Conservation (phyloP, 139 green algal genomes). For the Coelastrella sp. region DNA sequence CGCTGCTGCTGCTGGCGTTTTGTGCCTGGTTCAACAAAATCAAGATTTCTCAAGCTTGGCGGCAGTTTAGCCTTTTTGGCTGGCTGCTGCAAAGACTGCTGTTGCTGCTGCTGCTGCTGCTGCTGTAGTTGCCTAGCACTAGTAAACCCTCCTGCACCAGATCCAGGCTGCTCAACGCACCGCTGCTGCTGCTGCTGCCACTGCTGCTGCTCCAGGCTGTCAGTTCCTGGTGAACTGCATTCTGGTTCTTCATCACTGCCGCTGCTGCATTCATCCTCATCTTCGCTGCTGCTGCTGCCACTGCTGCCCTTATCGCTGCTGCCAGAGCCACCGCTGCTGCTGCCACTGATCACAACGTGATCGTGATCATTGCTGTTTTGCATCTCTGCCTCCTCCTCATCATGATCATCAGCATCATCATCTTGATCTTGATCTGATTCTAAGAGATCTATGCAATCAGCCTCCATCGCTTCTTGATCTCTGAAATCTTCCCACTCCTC, state of each 20-base stretch:
- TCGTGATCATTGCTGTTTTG: background rate
- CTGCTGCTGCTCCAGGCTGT: constrained; percentile 18
- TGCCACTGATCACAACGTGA: background rate
- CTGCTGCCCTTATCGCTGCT: background rate
- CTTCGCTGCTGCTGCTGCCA: constrained; percentile 27
- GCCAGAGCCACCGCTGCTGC: background rate
- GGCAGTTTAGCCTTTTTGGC: no score
- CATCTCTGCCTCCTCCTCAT: no score
- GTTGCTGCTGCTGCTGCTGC: constrained; percentile 16
- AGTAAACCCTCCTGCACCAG: background rate
- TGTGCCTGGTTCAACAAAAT: background rate
- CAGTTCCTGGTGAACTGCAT: background rate
- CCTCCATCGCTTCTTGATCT: background rate
- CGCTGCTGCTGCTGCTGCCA: constrained; percentile 18
- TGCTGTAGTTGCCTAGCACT: background rate
- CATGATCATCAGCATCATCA: background rate
- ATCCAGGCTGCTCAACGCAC: no score
- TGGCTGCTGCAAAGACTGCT: background rate
- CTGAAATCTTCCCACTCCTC: background rate
- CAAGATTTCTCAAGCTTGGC: no score
- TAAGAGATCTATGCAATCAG: constrained; percentile 13
- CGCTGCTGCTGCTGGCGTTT: constrained; percentile 7
- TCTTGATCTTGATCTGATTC: background rate
- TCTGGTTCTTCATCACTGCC: background rate
- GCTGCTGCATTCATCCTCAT: background rate